phyloP scores from a whole-genome alignment of 306 rosid species.

The Malus asiatica region DNA sequence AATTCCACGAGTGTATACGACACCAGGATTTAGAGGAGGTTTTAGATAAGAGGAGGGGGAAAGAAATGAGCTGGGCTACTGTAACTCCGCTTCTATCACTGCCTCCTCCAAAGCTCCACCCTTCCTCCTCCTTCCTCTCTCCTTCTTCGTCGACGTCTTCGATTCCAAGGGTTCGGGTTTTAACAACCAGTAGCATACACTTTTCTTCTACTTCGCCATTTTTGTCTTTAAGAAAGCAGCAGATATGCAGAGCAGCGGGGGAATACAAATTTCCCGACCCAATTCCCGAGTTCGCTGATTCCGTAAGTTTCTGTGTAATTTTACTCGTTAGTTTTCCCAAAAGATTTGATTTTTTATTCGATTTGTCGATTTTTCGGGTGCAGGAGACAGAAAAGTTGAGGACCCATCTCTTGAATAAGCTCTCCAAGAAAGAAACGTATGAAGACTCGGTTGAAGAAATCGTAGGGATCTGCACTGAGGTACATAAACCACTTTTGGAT shows the following conservation, averaged over 20 bases:
- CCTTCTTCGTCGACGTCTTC: slow-evolving; percentile 15
- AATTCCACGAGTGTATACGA: not conserved
- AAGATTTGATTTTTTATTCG: not conserved
- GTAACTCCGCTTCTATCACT: slow-evolving; percentile 13
- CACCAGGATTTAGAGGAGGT: not conserved
- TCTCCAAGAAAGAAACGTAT: slow-evolving; percentile 55
- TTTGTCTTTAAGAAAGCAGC: slow-evolving; percentile 21
- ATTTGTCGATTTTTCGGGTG: slow-evolving; percentile 5
- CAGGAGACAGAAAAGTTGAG: slow-evolving; percentile 73
- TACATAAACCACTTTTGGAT: slow-evolving; percentile 3
- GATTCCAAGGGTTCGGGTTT: not conserved
- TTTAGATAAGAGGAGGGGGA: slow-evolving; percentile 12
- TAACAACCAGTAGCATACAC: not conserved
- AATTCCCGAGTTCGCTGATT: slow-evolving; percentile 78
- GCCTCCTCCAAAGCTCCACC: slow-evolving; percentile 10
- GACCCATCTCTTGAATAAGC: slow-evolving; percentile 53
- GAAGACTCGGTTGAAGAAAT: slow-evolving; percentile 66
- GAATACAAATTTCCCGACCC: slow-evolving; percentile 96
- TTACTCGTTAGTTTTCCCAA: not conserved
- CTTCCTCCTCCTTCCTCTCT: not conserved
- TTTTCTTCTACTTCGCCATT: slow-evolving; percentile 14
- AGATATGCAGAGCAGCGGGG: slow-evolving; percentile 43
- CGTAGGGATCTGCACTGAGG: slow-evolving; percentile 77
- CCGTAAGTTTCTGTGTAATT: slow-evolving; percentile 31
- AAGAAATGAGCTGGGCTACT: slow-evolving; percentile 23